Evolutionary conservation across 176 grass and related monocot species (phyloP).

Genomic region (Avena atlantica): DNA sequence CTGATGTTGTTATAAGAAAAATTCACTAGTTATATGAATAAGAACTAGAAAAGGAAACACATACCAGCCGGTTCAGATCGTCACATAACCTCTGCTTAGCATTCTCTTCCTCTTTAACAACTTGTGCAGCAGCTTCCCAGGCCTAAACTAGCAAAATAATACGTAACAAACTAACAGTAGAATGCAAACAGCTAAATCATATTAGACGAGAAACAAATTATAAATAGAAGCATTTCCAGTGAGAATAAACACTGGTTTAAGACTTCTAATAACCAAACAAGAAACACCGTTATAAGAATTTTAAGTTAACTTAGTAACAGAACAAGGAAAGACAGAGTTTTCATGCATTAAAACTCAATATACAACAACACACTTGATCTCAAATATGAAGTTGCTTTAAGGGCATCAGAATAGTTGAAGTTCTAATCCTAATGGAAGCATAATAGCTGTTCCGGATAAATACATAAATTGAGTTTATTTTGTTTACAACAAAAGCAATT

Average conservation of each 20-base stretch:
- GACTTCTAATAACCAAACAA: constrained; percentile 6
- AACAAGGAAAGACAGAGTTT: neutral
- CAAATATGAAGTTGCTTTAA: neutral
- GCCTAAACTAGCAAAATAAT: constrained; percentile 57
- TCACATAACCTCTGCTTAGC: constrained; percentile 88
- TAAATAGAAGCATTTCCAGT: neutral
- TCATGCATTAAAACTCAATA: neutral
- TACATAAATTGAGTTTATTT: neutral
- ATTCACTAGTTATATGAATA: neutral
- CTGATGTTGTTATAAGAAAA: constrained; percentile 4
- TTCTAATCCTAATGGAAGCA: constrained; percentile 1
- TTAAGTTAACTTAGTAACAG: constrained; percentile 1
- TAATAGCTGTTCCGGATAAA: neutral
- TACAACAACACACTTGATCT: neutral
- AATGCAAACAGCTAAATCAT: constrained; percentile 23
- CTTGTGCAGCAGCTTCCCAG: constrained; percentile 80
- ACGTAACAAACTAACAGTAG: constrained; percentile 1
- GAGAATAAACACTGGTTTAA: constrained; percentile 11
- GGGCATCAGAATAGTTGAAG: neutral
- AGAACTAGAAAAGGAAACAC: constrained; percentile 35
- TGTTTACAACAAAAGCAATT: neutral
- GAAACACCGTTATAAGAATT: neutral
- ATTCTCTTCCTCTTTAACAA: constrained; percentile 86
- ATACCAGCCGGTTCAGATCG: constrained; percentile 80
- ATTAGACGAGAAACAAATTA: neutral